phyloP scores from a whole-genome alignment of 1,284 basidiomycete genomes.

The Puccinia hordei region DNA sequence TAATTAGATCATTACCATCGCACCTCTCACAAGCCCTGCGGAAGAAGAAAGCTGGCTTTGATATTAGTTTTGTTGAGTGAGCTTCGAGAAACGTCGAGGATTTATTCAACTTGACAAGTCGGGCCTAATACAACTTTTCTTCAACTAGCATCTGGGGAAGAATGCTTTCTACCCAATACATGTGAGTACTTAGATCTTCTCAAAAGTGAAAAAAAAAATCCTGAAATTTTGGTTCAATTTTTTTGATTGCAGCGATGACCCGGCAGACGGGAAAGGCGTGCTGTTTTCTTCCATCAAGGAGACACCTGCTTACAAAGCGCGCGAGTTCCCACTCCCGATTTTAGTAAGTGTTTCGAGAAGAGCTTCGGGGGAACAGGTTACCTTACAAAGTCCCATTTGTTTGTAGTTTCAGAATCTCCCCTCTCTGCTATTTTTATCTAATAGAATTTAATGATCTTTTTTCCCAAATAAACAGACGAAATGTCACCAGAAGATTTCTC shows the following conservation, averaged over 20 bases:
- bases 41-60: constrained; percentile 46
- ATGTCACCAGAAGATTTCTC: constrained; percentile 48
- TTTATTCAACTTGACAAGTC: background rate
- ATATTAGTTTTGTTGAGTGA: constrained; percentile 48
- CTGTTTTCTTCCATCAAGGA: constrained; percentile 44
- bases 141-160: constrained; percentile 36
- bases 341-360: constrained; percentile 17
- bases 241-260: constrained; percentile 29
- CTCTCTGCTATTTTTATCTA: background rate
- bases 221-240: background rate
- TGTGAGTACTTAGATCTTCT: constrained; percentile 9
- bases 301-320: constrained; percentile 38
- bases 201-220: background rate
- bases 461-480: constrained; percentile 26
- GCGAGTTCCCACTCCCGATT: constrained; percentile 31
- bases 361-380: constrained; percentile 20
- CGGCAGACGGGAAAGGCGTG: constrained; percentile 24
- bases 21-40: constrained; percentile 10
- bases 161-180: constrained; percentile 31
- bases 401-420: background rate
- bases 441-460: background rate
- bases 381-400: constrained; percentile 42
- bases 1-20: constrained; percentile 21
- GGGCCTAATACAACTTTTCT: background rate
- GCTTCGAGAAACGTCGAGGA: background rate